Percentiles rank a stretch among this genome's conserved stretches.
These are phyloP conservation scores for Solanum verrucosum DNA, from an alignment of 257 asterid genomes.

Conservation along the genomic window DNA sequence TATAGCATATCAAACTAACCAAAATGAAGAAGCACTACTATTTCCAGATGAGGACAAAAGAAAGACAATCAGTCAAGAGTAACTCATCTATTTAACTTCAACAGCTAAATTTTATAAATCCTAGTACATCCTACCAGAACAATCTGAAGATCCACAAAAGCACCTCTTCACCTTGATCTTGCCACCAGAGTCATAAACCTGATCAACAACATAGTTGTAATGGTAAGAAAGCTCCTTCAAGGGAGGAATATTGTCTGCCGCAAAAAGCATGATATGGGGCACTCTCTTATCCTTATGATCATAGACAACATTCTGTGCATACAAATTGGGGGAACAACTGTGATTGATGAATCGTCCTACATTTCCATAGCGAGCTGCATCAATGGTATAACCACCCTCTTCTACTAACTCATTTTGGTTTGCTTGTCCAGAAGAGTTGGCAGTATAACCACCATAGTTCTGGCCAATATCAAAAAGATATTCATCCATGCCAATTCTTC, in stretches of 20 bases:
- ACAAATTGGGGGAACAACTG: slow-evolving; percentile 82
- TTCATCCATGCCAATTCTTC: slow-evolving; percentile 61
- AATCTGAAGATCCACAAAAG: slow-evolving; percentile 62
- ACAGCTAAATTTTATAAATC: not conserved
- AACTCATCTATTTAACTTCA: not conserved
- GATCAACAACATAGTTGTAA: slow-evolving; percentile 51
- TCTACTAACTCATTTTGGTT: slow-evolving; percentile 17
- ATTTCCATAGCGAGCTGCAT: slow-evolving; percentile 57
- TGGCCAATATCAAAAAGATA: slow-evolving; percentile 89
- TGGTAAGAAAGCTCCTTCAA: slow-evolving; percentile 69
- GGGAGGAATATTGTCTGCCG: slow-evolving; percentile 71
- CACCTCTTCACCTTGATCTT: slow-evolving; percentile 60
- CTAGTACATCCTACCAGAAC: slow-evolving; percentile 76
- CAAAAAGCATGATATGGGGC: slow-evolving; percentile 93
- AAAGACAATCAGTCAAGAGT: not conserved
- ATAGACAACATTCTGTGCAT: slow-evolving; percentile 65
- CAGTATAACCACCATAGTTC: slow-evolving; percentile 26
- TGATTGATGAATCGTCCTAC: slow-evolving; percentile 84
- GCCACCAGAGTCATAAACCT: slow-evolving; percentile 53
- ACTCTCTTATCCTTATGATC: slow-evolving; percentile 59
- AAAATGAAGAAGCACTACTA: not conserved
- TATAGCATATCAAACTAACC: not conserved
- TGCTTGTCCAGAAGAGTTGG: slow-evolving; percentile 21
- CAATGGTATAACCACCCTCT: slow-evolving; percentile 64
- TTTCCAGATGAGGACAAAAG: not conserved